Base-by-base conservation (phyloP, 2,329 filamentous ascomycete species). In the Cladobotryum protrusum region DNA sequence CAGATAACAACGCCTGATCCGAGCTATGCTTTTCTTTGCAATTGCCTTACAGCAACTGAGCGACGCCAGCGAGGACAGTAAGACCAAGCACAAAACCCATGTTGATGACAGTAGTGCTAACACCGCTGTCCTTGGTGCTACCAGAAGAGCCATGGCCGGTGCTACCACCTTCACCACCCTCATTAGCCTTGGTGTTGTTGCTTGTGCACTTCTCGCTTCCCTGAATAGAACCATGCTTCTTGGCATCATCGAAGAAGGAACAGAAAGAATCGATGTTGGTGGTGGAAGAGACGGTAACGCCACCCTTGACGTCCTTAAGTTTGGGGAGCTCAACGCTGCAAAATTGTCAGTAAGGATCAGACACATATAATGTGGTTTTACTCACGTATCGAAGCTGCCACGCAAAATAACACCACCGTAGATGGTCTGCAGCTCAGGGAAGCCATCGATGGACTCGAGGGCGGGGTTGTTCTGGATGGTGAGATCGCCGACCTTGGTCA, bases 381-480 rank as follows among this genome's bases (percentile, higher is more conserved):
- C 88, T 76, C 78, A 95, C 89, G 80, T 76, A 56, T 82, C 78
- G 70, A 96, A 95, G 74, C 83, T 86, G 63, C 93, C 93, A 61
- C 84, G 83, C 68, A 96, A 82, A 68, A 89, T 85, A 64, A 97
- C 77, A 61, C 89, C 89, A 72, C 91, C 92, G 56, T 76, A 79
- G 52, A 96, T 81, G 49, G 74, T 79, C 64, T 79, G 65, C 24
- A 99, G 79, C 56, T 75, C 66, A 54, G 79, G 77, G 72, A 97
- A 87, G 33, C 81, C 82, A 56, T 79, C 70, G 50, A 96, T 76
- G 53, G 73, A 66, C 50, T 70, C 60, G 33, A 96, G 79, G 49
- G 76, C 74, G 54, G 89, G 88, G 84, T 97, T 96, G 82, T 96
- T 95, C 71, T 87, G 85, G 64, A 99, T 82, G 60, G 86, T 83